phyloP scores from a whole-genome alignment of 371 early-diverging fungal genomes.

The Haplosporangium sp. region DNA sequence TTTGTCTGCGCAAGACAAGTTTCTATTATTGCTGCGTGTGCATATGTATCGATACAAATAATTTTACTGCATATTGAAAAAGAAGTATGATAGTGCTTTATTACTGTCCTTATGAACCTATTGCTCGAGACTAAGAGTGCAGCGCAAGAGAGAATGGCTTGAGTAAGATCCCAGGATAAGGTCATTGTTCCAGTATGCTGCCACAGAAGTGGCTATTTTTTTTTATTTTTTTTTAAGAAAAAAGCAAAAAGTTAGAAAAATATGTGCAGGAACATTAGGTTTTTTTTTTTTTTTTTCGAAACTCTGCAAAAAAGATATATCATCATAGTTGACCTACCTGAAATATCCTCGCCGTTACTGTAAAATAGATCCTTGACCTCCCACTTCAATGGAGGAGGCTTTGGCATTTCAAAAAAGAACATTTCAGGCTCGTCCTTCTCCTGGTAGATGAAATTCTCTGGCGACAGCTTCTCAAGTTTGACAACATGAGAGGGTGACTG shows the following conservation, averaged over 20 bases:
- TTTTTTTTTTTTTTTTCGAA: neutral
- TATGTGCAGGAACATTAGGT: no score
- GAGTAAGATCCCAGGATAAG: conserved; percentile 42
- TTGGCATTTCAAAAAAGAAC: conserved; percentile 41
- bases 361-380: conserved; percentile 52
- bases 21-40: neutral
- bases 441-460: conserved; percentile 43
- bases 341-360: conserved; percentile 53
- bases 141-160: conserved; percentile 46
- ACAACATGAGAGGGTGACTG: conserved; percentile 52
- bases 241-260: neutral
- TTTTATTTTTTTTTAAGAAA: neutral
- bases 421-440: conserved; percentile 32
- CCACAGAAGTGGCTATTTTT: conserved; percentile 42
- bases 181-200: conserved; percentile 40
- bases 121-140: conserved; percentile 35
- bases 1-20: no score
- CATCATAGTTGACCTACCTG: conserved; percentile 16
- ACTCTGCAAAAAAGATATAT: neutral
- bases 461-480: conserved; percentile 45
- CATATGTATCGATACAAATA: no score
- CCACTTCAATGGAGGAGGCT: conserved; percentile 43
- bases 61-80: no score
- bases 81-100: neutral
- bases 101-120: neutral